phyloP scores from a whole-genome alignment of 2,329 filamentous ascomycete genomes.

The Botrytis fragariae region DNA sequence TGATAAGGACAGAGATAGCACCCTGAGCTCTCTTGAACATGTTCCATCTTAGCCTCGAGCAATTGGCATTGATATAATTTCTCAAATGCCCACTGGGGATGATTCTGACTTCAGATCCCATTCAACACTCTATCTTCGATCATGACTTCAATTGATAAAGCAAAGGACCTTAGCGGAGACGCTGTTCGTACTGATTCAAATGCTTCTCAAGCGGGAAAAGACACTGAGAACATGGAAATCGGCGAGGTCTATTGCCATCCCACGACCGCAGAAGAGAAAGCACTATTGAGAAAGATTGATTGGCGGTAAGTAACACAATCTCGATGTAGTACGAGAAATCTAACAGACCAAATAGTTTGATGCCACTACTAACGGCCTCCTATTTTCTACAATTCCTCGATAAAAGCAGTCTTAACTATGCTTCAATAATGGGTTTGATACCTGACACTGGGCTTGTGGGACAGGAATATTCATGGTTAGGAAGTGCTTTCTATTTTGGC shows the following conservation, averaged over 20 bases:
- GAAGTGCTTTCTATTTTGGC: slow-evolving; percentile 46
- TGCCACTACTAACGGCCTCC: slow-evolving; percentile 10
- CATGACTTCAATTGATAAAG: neutral
- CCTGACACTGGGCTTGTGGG: slow-evolving; percentile 42
- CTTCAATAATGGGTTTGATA: slow-evolving; percentile 49
- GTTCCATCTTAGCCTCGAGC: neutral
- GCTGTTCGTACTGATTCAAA: neutral
- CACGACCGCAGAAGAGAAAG: neutral
- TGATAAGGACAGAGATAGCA: slow-evolving; percentile 1
- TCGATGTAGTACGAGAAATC: neutral
- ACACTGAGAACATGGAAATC: neutral
- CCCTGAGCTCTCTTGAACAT: neutral
- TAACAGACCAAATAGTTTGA: slow-evolving; percentile 2
- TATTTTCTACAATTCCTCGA: slow-evolving; percentile 17
- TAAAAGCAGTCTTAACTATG: slow-evolving; percentile 18
- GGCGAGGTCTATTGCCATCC: neutral
- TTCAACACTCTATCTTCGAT: neutral
- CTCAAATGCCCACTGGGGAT: neutral
- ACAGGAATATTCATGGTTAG: slow-evolving; percentile 48
- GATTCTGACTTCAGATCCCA: neutral
- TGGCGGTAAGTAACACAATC: neutral
- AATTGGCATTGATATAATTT: neutral
- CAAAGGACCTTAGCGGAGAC: neutral
- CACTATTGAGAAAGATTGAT: slow-evolving; percentile 2
- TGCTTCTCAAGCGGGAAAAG: neutral